A percentile compares a stretch with the other conserved stretches of the same genome.
Conservation (phyloP, 306 rosid species). For the Cucumis melo region DNA sequence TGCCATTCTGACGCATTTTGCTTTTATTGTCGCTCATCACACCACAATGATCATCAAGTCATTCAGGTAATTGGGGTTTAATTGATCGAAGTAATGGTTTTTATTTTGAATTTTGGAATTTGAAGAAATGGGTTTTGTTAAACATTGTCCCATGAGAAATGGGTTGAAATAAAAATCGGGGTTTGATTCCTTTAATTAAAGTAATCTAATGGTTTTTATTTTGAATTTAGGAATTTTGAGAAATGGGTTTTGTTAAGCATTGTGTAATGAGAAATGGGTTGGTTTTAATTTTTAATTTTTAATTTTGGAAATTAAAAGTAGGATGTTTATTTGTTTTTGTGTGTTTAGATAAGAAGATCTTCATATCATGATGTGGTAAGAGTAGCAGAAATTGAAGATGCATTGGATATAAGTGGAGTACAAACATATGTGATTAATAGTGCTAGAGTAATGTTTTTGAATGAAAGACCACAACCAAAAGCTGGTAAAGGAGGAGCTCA, state of each 20-base stretch:
- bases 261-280: background rate
- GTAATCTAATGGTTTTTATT: too few species aligned
- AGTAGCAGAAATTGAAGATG: constrained; percentile 59
- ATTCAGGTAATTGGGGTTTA: constrained; percentile 40
- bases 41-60: constrained; percentile 84
- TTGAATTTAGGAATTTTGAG: background rate
- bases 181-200: too few species aligned
- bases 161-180: background rate
- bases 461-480: constrained; percentile 91
- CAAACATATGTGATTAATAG: constrained; percentile 93
- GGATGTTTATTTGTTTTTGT: too few species aligned
- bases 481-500: constrained; percentile 66
- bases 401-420: constrained; percentile 67
- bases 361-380: constrained; percentile 94
- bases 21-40: constrained; percentile 79
- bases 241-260: background rate
- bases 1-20: constrained; percentile 70
- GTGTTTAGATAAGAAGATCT: constrained; percentile 61
- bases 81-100: background rate
- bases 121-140: background rate
- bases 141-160: background rate
- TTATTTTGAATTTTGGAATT: background rate
- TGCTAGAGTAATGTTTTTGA: constrained; percentile 77
- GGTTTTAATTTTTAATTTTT: background rate
- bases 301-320: too few species aligned